A percentile compares a stretch with the other conserved stretches of the same genome.
Conservation (phyloP, 495 filamentous ascomycete genomes). For the Aspergillus egyptiacus region DNA sequence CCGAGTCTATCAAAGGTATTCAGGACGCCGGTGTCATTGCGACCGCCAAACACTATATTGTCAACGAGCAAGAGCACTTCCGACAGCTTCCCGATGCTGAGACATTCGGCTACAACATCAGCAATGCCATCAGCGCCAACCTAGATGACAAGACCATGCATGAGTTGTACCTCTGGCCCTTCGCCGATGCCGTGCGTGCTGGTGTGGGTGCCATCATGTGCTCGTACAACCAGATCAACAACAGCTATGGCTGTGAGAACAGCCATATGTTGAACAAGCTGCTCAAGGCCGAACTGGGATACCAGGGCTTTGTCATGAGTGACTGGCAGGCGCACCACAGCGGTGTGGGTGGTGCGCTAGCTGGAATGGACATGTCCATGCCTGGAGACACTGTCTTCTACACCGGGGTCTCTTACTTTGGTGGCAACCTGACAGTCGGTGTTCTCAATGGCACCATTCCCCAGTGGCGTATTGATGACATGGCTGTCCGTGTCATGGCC, state of each 20-base stretch:
- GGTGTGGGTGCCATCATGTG: conserved; percentile 90
- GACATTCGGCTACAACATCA: conserved; percentile 58
- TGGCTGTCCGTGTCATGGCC: conserved; percentile 88
- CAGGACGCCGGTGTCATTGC: conserved; percentile 78
- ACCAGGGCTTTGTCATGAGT: conserved; percentile 90
- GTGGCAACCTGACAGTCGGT: conserved; percentile 75
- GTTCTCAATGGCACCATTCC: conserved; percentile 89
- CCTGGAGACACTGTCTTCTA: conserved; percentile 79
- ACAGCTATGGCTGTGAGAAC: conserved; percentile 63
- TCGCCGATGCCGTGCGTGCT: conserved; percentile 64
- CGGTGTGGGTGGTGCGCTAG: conserved; percentile 69
- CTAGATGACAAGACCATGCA: conserved; percentile 93
- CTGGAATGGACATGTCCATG: conserved; percentile 94
- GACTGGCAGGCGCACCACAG: conserved; percentile 87
- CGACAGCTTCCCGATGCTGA: conserved; percentile 62
- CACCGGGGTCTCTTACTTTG: conserved; percentile 72
- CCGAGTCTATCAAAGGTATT: conserved; percentile 71
- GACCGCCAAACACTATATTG: conserved; percentile 76
- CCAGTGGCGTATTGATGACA: conserved; percentile 87
- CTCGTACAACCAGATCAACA: conserved; percentile 82
- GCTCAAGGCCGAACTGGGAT: conserved; percentile 86
- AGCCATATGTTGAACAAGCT: conserved; percentile 73
- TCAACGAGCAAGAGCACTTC: conserved; percentile 77
- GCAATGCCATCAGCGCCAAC: conserved; percentile 67
- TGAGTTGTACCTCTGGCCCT: conserved; percentile 88